phyloP scores from a whole-genome alignment of 805 yeast species.

The Candida argentea region DNA sequence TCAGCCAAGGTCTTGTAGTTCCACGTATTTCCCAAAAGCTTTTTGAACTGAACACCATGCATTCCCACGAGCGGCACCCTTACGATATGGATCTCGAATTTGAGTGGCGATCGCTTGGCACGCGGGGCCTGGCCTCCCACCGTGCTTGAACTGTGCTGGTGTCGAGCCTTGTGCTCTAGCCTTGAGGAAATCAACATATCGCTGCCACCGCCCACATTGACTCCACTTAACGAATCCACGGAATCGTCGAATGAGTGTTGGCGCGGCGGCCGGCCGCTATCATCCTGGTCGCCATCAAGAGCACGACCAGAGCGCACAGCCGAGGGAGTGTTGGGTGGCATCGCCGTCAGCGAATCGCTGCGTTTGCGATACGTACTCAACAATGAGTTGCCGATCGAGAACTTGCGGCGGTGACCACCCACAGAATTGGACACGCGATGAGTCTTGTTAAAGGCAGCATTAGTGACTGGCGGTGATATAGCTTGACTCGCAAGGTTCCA shows the following conservation, averaged over 20 bases:
- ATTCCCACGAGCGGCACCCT: constrained; percentile 85
- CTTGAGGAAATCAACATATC: constrained; percentile 56
- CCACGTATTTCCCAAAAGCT: constrained; percentile 91
- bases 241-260: constrained; percentile 67
- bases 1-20: constrained; percentile 85
- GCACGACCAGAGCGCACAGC: constrained; percentile 29
- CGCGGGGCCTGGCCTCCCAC: too few relatives aligned
- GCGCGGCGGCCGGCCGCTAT: constrained; percentile 6
- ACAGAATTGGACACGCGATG: constrained; percentile 31
- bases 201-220: constrained; percentile 37
- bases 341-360: constrained; percentile 28
- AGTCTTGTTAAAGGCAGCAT: constrained; percentile 12
- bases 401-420: constrained; percentile 47
- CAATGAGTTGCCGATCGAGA: constrained; percentile 51
- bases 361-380: constrained; percentile 40
- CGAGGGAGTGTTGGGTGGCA: constrained; percentile 50
- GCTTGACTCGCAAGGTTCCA: constrained; percentile 19
- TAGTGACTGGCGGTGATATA: constrained; percentile 20
- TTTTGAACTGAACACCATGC: constrained; percentile 92
- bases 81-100: constrained; percentile 85
- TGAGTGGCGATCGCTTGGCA: constrained; percentile 43
- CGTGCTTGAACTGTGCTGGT: constrained; percentile 17
- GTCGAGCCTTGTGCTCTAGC: constrained; percentile 40
- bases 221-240: constrained; percentile 44
- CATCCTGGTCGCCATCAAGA: constrained; percentile 17